These are phyloP conservation scores for Candida tetrigidarum DNA, from an alignment of 1,139 yeast species.

Conservation along the genomic window DNA sequence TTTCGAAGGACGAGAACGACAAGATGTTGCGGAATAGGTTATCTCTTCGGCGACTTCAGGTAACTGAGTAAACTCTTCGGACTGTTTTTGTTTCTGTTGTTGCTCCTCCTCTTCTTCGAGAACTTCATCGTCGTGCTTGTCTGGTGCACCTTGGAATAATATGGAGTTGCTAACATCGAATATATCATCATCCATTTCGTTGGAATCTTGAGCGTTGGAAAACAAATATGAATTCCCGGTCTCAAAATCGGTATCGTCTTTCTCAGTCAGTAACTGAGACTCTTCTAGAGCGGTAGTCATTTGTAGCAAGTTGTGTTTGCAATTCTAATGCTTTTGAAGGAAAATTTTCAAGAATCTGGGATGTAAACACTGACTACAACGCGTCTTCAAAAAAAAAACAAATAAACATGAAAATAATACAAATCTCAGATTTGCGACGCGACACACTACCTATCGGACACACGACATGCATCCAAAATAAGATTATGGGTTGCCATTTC, in stretches of 20 bases:
- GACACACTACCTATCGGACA: too few species aligned
- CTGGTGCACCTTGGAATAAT: neutral
- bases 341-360: neutral
- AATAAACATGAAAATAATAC: neutral
- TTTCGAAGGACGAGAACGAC: slow-evolving; percentile 15
- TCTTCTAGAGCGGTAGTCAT: neutral
- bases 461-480: too few species aligned
- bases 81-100: neutral
- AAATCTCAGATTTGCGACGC: too few species aligned
- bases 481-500: too few species aligned
- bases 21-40: slow-evolving; percentile 6
- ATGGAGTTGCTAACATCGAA: neutral
- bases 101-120: too few species aligned
- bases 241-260: neutral
- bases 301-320: neutral
- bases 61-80: neutral
- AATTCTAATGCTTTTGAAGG: neutral
- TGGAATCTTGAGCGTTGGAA: neutral
- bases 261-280: neutral
- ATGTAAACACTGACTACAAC: neutral
- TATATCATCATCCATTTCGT: neutral
- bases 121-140: neutral
- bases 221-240: neutral
- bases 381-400: neutral
- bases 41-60: neutral